Evolutionary conservation across 129 eudicot genomes (phyloP).

Genomic region (Cynara cardunculus): DNA sequence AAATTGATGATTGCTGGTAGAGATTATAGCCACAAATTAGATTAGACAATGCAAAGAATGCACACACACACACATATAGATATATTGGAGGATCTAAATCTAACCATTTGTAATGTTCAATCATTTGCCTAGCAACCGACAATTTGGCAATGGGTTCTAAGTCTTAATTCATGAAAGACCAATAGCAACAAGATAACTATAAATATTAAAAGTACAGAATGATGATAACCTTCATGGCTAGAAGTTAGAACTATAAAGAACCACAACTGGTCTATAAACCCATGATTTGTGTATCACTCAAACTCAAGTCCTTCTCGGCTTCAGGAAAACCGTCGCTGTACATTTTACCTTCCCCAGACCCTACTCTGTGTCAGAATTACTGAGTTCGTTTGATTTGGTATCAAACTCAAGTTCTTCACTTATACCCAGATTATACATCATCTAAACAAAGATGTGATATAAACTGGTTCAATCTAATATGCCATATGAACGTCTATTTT

Average conservation of each 20-base stretch:
- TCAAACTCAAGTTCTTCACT: neutral
- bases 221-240: too few relatives aligned
- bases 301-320: too few relatives aligned
- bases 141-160: neutral
- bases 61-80: too few relatives aligned
- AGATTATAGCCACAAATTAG: neutral
- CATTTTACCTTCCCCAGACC: too few relatives aligned
- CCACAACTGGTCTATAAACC: too few relatives aligned
- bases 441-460: neutral
- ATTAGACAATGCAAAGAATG: slow-evolving; percentile 3
- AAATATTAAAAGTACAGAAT: too few relatives aligned
- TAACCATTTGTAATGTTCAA: neutral
- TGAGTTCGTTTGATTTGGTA: too few relatives aligned
- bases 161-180: neutral
- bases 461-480: neutral
- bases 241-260: too few relatives aligned
- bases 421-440: neutral
- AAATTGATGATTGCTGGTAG: neutral
- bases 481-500: neutral
- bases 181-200: neutral
- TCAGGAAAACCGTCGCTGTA: too few relatives aligned
- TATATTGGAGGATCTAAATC: neutral
- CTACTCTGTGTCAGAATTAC: too few relatives aligned
- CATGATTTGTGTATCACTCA: too few relatives aligned
- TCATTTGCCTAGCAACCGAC: neutral